phyloP scores from a whole-genome alignment of 1,284 basidiomycete genomes.

The Ceratobasidium papillatum region DNA sequence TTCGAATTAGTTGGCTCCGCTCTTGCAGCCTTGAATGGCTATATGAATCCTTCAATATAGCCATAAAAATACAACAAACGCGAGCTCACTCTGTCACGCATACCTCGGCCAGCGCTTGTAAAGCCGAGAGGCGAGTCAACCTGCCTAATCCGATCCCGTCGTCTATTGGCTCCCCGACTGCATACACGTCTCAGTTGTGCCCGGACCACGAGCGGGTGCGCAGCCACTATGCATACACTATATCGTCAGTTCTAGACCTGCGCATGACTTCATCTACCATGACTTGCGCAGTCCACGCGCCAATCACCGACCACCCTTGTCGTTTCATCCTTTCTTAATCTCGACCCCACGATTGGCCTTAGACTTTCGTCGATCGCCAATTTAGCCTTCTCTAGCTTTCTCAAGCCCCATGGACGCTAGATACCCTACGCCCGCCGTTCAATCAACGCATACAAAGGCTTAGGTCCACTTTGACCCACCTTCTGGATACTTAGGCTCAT shows the following conservation, averaged over 20 bases:
- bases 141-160: neutral
- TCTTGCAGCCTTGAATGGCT: too few relatives aligned
- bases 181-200: neutral
- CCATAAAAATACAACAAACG: too few relatives aligned
- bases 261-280: constrained; percentile 16
- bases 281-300: neutral
- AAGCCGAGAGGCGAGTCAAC: constrained; percentile 9
- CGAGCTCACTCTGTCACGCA: too few relatives aligned
- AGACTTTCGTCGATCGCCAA: neutral
- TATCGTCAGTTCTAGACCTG: neutral
- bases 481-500: neutral
- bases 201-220: too few relatives aligned
- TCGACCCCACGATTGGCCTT: neutral
- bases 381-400: neutral
- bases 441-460: constrained; percentile 17
- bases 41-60: too few relatives aligned
- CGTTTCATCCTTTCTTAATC: neutral
- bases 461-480: neutral
- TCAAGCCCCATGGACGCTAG: neutral
- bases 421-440: neutral
- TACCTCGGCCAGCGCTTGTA: constrained; percentile 1
- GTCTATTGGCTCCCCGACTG: neutral
- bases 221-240: neutral
- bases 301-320: neutral
- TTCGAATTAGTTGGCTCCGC: too few relatives aligned